Evolutionary conservation across 2,329 filamentous ascomycete genomes (phyloP).

Genomic region (Penicillium sp.): DNA sequence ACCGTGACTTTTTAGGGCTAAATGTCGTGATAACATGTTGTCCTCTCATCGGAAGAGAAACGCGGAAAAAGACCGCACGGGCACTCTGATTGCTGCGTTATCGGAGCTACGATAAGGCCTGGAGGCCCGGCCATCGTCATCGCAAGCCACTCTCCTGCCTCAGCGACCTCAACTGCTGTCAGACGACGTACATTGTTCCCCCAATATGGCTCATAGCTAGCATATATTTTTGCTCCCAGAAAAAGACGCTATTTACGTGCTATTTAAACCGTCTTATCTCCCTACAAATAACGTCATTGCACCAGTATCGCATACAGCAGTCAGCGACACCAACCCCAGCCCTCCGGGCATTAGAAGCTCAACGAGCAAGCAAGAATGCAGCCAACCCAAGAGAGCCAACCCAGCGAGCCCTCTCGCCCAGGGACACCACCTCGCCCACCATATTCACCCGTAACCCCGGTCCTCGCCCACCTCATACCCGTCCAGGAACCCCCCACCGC

Average conservation of each 20-base stretch:
- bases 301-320: background rate
- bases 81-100: background rate
- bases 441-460: slow-evolving; percentile 54
- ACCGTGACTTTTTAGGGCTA: background rate
- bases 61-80: background rate
- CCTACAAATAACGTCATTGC: slow-evolving; percentile 4
- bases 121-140: background rate
- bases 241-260: background rate
- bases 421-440: slow-evolving; percentile 50
- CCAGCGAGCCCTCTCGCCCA: slow-evolving; percentile 29
- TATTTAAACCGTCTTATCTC: background rate
- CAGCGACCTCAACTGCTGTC: background rate
- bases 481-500: slow-evolving; percentile 21
- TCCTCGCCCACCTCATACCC: slow-evolving; percentile 43
- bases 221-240: background rate
- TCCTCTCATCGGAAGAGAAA: background rate
- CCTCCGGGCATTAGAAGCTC: background rate
- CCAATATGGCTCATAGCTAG: background rate
- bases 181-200: background rate
- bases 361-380: slow-evolving; percentile 27
- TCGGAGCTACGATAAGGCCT: slow-evolving; percentile 1
- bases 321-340: background rate
- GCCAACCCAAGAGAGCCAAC: slow-evolving; percentile 26
- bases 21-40: background rate
- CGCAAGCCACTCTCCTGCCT: background rate